phyloP scores from a whole-genome alignment of 805 yeast genomes.

The Monosporozyma unispora region DNA sequence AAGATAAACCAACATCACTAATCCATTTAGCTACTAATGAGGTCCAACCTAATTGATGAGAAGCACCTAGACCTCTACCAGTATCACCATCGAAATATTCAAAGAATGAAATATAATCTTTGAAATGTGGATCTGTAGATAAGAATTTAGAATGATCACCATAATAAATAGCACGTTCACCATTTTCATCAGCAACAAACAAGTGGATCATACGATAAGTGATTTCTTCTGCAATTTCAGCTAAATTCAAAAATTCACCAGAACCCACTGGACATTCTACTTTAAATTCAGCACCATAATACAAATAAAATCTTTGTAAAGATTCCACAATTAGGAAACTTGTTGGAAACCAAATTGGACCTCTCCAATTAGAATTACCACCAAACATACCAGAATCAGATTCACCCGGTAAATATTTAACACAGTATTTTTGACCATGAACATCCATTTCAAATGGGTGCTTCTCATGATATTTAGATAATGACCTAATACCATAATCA shows the following conservation, averaged over 20 bases:
- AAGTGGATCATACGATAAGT: conserved; percentile 79
- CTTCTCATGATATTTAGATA: conserved; percentile 78
- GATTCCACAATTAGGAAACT: conserved; percentile 82
- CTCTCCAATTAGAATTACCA: conserved; percentile 95
- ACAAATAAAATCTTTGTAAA: conserved; percentile 75
- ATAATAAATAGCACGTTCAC: conserved; percentile 72
- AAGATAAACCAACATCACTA: conserved; percentile 76
- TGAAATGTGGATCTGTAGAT: conserved; percentile 59
- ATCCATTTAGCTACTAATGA: conserved; percentile 87
- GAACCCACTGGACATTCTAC: conserved; percentile 88
- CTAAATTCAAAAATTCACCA: conserved; percentile 67
- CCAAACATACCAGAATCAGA: conserved; percentile 92
- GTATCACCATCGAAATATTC: conserved; percentile 93
- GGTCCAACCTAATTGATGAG: conserved; percentile 96
- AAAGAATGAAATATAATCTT: conserved; percentile 68
- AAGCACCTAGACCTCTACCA: conserved; percentile 88
- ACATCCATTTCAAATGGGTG: conserved; percentile 83
- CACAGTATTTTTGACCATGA: conserved; percentile 61
- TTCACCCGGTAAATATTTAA: conserved; percentile 76
- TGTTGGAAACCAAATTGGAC: conserved; percentile 95
- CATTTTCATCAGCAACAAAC: conserved; percentile 60
- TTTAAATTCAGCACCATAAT: conserved; percentile 78
- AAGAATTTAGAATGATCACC: conserved; percentile 50
- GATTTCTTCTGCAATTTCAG: conserved; percentile 83
- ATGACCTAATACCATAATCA: conserved; percentile 76